A percentile compares a stretch with the other conserved stretches of the same genome.
These are phyloP conservation scores for Austroboletus eburneus DNA, from an alignment of 768 basidiomycete species.

Conservation along the genomic window DNA sequence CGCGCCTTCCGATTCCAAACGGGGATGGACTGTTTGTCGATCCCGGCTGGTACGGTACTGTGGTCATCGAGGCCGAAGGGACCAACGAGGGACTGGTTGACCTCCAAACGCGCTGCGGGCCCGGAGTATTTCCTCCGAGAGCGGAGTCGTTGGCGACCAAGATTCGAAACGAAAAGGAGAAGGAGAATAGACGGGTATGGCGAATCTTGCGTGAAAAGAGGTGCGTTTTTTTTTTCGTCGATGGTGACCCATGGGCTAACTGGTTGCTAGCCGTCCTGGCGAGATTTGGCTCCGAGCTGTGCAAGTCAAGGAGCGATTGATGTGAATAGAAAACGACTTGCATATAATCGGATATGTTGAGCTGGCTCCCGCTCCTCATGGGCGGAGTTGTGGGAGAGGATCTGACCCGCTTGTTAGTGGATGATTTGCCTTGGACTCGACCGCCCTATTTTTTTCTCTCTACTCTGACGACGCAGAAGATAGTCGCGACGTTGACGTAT, in stretches of 20 bases:
- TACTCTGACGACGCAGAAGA: no score
- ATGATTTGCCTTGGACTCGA: no score
- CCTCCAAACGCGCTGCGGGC: conserved; percentile 68
- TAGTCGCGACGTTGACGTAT: background rate
- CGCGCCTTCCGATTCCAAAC: conserved; percentile 49
- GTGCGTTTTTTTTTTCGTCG: conserved; percentile 32
- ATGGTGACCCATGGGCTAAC: conserved; percentile 50
- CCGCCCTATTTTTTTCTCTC: no score
- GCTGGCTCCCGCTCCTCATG: no score
- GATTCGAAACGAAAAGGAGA: conserved; percentile 35
- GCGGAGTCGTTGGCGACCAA: conserved; percentile 36
- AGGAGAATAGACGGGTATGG: conserved; percentile 54
- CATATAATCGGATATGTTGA: no score
- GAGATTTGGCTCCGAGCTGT: conserved; percentile 44
- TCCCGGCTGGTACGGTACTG: conserved; percentile 76
- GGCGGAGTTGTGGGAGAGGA: no score
- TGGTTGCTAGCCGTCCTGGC: conserved; percentile 46
- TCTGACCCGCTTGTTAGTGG: no score
- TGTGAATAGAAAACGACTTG: conserved; percentile 28
- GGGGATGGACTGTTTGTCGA: conserved; percentile 59
- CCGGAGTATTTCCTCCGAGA: conserved; percentile 61
- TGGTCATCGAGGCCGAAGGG: conserved; percentile 83
- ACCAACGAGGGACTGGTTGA: conserved; percentile 83
- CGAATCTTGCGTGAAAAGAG: conserved; percentile 76
- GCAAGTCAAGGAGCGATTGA: conserved; percentile 57